Evolutionary conservation across 441 rosid species (phyloP), one percentile per base, ranked within the genome.

Genomic region (Pelargonium fulgidum): DNA sequence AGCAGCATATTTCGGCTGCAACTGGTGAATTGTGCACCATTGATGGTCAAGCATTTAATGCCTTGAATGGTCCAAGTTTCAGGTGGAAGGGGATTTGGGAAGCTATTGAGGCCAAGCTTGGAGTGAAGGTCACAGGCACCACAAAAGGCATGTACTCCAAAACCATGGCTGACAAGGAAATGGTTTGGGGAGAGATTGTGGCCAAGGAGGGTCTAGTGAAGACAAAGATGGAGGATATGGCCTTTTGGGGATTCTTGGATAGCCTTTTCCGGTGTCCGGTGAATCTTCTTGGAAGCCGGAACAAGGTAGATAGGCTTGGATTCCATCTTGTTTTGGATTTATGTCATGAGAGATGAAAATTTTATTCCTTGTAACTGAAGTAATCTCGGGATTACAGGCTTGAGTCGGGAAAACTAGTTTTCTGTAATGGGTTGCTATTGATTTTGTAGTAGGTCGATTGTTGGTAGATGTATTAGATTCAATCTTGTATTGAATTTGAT

Each of bases 81-180:
- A 85, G 85, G 11, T 93, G 97, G 97, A 86, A 84, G 80, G 91
- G 89, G 84, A 81, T 89, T 12, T 89, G 98, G 98, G 85, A 88
- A 0, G 70, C 75, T 0, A 68, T 93, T 0, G 97, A 81, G 33
- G 75, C 80, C 65, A 90, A 89, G 70, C 76, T 93, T 20, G 89
- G 87, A 0, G 78, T 83, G 4, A 54, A 72, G 75, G 84, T 85
- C 66, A 80, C 78, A 11, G 48, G 3, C 48, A 7, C 48, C 48
- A 11, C 2, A 0, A 63, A 83, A 50, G 72, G 63, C 0, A 81
- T 84, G 94, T 86, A 75, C 54, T 75, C 76, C 2, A 72, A 39
- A 62, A 85, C 80, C 68, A 83, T 93, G 92, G 67, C 71, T 0
- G 84, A 82, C 72, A 86, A 82, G 78, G 67, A 75, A 10, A 20